Conservation (phyloP, 371 early-diverging fungal species). For the Saksenaea oblongispora region DNA sequence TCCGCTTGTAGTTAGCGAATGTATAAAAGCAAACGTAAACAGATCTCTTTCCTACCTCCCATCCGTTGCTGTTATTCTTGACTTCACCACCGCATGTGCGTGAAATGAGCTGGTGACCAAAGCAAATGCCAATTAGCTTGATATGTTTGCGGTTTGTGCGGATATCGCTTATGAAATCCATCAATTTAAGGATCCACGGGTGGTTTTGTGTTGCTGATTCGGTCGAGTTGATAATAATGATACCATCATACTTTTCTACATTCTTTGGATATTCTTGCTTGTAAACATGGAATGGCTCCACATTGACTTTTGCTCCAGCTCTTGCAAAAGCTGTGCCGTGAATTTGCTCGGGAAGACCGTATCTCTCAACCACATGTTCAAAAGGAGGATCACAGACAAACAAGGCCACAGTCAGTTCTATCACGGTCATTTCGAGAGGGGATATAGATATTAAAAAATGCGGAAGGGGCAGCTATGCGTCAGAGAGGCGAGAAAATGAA, state of each 20-base stretch:
- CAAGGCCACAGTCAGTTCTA: neutral
- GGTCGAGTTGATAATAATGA: constrained; percentile 30
- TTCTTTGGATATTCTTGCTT: constrained; percentile 18
- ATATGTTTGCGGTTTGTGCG: constrained; percentile 21
- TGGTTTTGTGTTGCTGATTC: constrained; percentile 44
- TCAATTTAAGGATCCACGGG: constrained; percentile 62
- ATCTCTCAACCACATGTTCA: neutral
- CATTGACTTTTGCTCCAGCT: neutral
- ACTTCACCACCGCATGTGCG: constrained; percentile 64
- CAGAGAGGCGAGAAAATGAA: too few species aligned
- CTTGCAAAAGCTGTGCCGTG: neutral
- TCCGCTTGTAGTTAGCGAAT: constrained; percentile 10
- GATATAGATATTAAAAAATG: too few species aligned
- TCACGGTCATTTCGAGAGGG: neutral
- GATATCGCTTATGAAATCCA: constrained; percentile 42
- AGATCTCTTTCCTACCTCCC: constrained; percentile 58
- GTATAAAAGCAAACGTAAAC: constrained; percentile 3
- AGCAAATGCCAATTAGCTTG: constrained; percentile 64
- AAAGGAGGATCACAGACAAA: neutral
- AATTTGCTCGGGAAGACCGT: neutral
- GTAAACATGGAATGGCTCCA: neutral
- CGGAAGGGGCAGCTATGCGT: too few species aligned
- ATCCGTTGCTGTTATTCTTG: constrained; percentile 55
- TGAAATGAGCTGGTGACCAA: constrained; percentile 77
- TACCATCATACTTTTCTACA: constrained; percentile 22